Percentiles rank a stretch among this genome's conserved stretches.
These are phyloP conservation scores for Penicillium sp. DNA, from an alignment of 2,329 filamentous ascomycete genomes.

Conservation along the genomic window DNA sequence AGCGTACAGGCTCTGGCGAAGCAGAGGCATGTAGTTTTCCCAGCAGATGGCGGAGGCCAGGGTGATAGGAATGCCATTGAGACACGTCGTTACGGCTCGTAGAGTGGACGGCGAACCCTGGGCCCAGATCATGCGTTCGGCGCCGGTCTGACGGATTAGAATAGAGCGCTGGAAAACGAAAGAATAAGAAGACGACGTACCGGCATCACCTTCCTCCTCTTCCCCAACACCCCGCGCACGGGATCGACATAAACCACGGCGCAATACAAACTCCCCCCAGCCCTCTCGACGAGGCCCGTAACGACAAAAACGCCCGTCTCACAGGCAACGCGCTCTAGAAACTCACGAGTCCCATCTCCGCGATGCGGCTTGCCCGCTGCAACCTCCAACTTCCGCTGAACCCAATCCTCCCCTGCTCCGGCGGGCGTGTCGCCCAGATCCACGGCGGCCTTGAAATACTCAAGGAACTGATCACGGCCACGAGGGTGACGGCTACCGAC, in stretches of 20 bases:
- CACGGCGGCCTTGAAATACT: conserved; percentile 74
- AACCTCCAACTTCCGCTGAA: conserved; percentile 57
- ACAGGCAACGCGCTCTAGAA: conserved; percentile 69
- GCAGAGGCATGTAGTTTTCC: conserved; percentile 93
- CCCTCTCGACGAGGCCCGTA: conserved; percentile 74
- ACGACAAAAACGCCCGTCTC: conserved; percentile 80
- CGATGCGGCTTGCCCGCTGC: conserved; percentile 52
- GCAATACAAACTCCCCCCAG: conserved; percentile 81
- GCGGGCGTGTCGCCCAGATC: conserved; percentile 76
- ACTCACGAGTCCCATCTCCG: conserved; percentile 77
- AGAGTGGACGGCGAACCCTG: conserved; percentile 78
- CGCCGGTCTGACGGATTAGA: conserved; percentile 58
- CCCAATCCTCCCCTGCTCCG: conserved; percentile 70
- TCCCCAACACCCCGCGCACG: conserved; percentile 68
- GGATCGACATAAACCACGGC: conserved; percentile 79
- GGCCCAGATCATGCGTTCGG: conserved; percentile 82
- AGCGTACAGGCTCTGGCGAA: conserved; percentile 77
- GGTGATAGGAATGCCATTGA: conserved; percentile 74
- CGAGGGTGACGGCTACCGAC: conserved; percentile 66
- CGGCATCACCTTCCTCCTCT: conserved; percentile 89
- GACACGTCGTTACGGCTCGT: conserved; percentile 71
- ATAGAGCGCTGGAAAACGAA: not conserved
- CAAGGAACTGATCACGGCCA: conserved; percentile 79
- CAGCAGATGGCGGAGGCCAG: conserved; percentile 88
- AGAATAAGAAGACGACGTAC: conserved; percentile 47